Base-by-base conservation (phyloP, 768 basidiomycete species). In the Russula olivacea region DNA sequence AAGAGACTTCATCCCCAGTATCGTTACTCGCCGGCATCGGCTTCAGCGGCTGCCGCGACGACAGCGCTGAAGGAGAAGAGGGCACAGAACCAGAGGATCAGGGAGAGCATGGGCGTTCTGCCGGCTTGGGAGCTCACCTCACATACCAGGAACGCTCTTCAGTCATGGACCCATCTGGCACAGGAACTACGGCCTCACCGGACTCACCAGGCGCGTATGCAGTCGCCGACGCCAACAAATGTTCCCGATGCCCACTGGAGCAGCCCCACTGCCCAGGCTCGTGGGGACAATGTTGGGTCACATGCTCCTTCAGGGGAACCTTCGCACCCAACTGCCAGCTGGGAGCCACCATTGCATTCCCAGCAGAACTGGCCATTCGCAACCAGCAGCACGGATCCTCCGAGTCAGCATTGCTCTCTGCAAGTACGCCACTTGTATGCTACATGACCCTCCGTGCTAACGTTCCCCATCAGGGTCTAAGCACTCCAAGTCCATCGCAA, bases 1-100 rank as follows among this genome's bases (percentile, higher is more conserved):
- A 72, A 73, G 3, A 59, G 64, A 36, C 58, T 73, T 40, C 75
- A 80, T 65, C 82, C 82, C 0, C 73, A 58, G 55, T 67, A 67
- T 23, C 66, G 64, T 36, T 67, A 67, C 48, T 19, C 59, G 23
- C 64, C 66, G 2, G 47, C 53, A n/a, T 63, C 62, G 28, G 10
- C 62, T 21, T 12, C 62, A 7, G 11, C 30, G 3, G 4, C 38
- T 1, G n/a, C 36, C 4, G n/a, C 36, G 11, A 19, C 52, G 19
- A 23, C 51, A 7, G 19, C n/a, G n/a, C 15, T 41, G 47, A 63
- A 47, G 47, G 38, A 32, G 40, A 63, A 48, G 58, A 58, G 58
- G 47, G 45, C 52, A 3, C 52, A 54, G 48, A 48, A 55, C 38
- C 45, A 59, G 38, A 59, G 41, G 38, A 28, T 55, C 11, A 59